phyloP scores from a whole-genome alignment of 176 grass and related monocot species.

The Musa troglodytarum region DNA sequence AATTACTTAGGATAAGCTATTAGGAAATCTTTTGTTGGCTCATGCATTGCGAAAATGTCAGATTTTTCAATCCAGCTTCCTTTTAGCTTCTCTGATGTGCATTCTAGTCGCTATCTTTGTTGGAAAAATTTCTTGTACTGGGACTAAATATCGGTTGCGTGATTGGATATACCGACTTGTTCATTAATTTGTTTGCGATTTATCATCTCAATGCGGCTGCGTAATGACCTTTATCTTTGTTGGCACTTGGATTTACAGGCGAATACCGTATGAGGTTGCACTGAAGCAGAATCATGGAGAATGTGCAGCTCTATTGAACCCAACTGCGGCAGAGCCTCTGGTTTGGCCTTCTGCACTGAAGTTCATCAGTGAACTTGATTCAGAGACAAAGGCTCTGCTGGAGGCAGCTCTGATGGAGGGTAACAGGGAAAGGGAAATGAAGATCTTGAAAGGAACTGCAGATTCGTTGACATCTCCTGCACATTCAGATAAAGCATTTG shows the following conservation, averaged over 20 bases:
- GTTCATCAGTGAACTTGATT: conserved; percentile 46
- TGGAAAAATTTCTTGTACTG: not conserved
- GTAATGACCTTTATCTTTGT: too few relatives aligned
- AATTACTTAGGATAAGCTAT: not conserved
- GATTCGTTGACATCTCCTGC: conserved; percentile 31
- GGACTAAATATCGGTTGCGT: not conserved
- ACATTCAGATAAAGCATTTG: conserved; percentile 28
- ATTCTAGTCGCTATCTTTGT: not conserved
- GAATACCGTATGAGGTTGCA: conserved; percentile 41
- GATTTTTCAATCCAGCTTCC: not conserved
- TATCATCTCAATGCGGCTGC: too few relatives aligned
- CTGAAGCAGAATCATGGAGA: conserved; percentile 27
- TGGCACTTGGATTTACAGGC: conserved; percentile 24
- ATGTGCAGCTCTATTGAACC: conserved; percentile 45
- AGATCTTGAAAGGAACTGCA: conserved; percentile 36
- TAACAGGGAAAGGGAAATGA: conserved; percentile 50
- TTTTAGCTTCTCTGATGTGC: not conserved
- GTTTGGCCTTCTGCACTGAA: conserved; percentile 53
- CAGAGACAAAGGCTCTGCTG: conserved; percentile 32
- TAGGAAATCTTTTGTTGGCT: not conserved
- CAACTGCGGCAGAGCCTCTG: conserved; percentile 36
- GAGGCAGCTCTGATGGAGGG: conserved; percentile 47
- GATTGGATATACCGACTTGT: not conserved
- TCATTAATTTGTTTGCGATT: not conserved
- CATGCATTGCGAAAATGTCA: not conserved